These are phyloP conservation scores for Aspergillus affinis DNA, from an alignment of 495 filamentous ascomycete genomes.

Conservation along the genomic window DNA sequence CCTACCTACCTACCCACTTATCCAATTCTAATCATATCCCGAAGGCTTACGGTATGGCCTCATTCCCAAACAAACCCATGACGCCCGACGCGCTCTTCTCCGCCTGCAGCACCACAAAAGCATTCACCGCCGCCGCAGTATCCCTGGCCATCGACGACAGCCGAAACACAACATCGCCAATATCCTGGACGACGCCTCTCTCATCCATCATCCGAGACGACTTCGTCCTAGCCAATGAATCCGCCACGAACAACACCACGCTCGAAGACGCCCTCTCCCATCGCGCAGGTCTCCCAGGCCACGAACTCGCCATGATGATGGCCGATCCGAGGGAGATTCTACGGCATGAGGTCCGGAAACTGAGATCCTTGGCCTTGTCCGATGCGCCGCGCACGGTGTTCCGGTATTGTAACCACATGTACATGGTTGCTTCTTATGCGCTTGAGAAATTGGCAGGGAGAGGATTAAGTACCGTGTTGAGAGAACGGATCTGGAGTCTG, in stretches of 20 bases:
- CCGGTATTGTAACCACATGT: slow-evolving; percentile 55
- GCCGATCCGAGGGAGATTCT: slow-evolving; percentile 8
- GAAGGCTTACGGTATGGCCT: slow-evolving; percentile 54
- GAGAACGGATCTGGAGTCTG: slow-evolving; percentile 45
- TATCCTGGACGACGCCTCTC: slow-evolving; percentile 52
- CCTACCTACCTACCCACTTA: too few species aligned
- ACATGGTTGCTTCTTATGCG: slow-evolving; percentile 39
- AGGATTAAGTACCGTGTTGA: slow-evolving; percentile 38
- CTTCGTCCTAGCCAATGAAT: slow-evolving; percentile 50
- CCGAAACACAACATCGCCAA: slow-evolving; percentile 22
- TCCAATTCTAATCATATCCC: too few species aligned
- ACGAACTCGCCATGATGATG: slow-evolving; percentile 19
- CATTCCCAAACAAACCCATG: slow-evolving; percentile 37
- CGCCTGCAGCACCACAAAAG: slow-evolving; percentile 54
- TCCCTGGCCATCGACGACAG: slow-evolving; percentile 47
- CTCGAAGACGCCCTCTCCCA: slow-evolving; percentile 53
- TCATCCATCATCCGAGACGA: slow-evolving; percentile 49
- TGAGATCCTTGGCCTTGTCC: slow-evolving; percentile 40
- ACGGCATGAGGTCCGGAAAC: slow-evolving; percentile 27
- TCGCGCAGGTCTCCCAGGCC: slow-evolving; percentile 46
- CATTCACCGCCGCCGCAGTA: slow-evolving; percentile 52
- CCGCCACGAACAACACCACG: slow-evolving; percentile 42
- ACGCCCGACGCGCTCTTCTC: slow-evolving; percentile 47
- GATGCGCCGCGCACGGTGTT: slow-evolving; percentile 35
- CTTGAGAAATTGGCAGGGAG: slow-evolving; percentile 42